A percentile compares a stretch with the other conserved stretches of the same genome.
Conservation (phyloP, 2,329 filamentous ascomycete species). For the Aschersonia sp. region DNA sequence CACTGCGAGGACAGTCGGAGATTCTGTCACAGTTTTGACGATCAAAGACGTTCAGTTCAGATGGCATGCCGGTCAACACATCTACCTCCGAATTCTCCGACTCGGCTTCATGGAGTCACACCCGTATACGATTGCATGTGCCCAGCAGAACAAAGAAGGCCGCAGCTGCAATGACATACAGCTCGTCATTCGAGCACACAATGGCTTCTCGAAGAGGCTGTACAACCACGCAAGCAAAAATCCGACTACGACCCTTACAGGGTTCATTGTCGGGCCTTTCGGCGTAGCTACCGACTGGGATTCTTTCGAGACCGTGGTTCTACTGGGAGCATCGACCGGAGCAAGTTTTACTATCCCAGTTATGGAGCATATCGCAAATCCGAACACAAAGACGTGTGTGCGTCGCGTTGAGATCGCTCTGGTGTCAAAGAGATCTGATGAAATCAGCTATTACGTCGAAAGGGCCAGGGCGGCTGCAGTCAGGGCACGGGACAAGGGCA, state of each 20-base stretch:
- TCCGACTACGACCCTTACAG: conserved; percentile 14
- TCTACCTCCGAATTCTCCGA: conserved; percentile 45
- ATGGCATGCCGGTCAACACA: conserved; percentile 45
- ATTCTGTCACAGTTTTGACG: conserved; percentile 40
- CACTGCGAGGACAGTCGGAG: conserved; percentile 30
- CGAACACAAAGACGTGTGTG: conserved; percentile 27
- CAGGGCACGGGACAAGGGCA: conserved; percentile 25
- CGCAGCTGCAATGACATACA: conserved; percentile 46
- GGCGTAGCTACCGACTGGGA: conserved; percentile 41
- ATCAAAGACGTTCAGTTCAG: conserved; percentile 44
- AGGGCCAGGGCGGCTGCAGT: conserved; percentile 29
- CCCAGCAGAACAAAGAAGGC: conserved; percentile 32
- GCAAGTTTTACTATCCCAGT: conserved; percentile 47
- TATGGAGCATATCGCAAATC: conserved; percentile 36
- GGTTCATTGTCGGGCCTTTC: conserved; percentile 41
- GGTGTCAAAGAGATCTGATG: conserved; percentile 33
- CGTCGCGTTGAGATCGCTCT: conserved; percentile 39
- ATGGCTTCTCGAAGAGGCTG: conserved; percentile 41
- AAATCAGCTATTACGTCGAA: conserved; percentile 40
- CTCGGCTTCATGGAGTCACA: conserved; percentile 41
- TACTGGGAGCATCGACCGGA: conserved; percentile 49
- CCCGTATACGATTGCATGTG: conserved; percentile 47
- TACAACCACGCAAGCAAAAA: conserved; percentile 28
- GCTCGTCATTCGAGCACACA: conserved; percentile 39
- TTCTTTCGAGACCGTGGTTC: conserved; percentile 42